Percentiles rank a stretch among this genome's conserved stretches.
Evolutionary conservation across 2,329 filamentous ascomycete species (phyloP).

Genomic region (Sclerotinia subarctica): DNA sequence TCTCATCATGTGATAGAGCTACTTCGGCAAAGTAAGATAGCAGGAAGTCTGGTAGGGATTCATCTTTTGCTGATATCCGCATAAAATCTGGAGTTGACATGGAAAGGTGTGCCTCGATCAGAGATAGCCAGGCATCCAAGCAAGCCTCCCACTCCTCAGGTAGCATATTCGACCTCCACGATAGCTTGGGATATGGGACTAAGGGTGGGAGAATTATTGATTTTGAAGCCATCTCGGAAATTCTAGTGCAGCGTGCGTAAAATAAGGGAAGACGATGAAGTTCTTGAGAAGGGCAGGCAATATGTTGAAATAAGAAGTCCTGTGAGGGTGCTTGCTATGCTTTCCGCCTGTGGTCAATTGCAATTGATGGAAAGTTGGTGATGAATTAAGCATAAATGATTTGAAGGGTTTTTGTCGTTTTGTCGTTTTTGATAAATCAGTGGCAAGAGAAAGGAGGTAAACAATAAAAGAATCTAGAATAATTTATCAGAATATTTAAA

Average conservation of each 20-base stretch:
- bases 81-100: conserved; percentile 56
- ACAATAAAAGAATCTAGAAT: background rate
- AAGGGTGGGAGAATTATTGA: conserved; percentile 59
- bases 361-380: background rate
- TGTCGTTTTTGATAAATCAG: background rate
- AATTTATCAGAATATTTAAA: no score
- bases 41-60: conserved; percentile 62
- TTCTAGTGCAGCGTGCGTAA: background rate
- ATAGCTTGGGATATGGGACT: conserved; percentile 70
- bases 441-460: background rate
- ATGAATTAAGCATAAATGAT: background rate
- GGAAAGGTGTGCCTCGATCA: conserved; percentile 63
- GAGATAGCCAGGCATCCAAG: conserved; percentile 70
- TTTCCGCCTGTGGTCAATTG: background rate
- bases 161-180: conserved; percentile 63
- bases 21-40: conserved; percentile 61
- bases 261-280: background rate
- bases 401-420: background rate
- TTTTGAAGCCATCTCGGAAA: conserved; percentile 17
- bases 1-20: conserved; percentile 37
- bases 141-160: conserved; percentile 74
- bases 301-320: background rate
- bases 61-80: conserved; percentile 50
- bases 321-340: background rate
- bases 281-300: background rate